phyloP scores from a whole-genome alignment of 768 basidiomycete genomes.

The Tephrocybe sp. region DNA sequence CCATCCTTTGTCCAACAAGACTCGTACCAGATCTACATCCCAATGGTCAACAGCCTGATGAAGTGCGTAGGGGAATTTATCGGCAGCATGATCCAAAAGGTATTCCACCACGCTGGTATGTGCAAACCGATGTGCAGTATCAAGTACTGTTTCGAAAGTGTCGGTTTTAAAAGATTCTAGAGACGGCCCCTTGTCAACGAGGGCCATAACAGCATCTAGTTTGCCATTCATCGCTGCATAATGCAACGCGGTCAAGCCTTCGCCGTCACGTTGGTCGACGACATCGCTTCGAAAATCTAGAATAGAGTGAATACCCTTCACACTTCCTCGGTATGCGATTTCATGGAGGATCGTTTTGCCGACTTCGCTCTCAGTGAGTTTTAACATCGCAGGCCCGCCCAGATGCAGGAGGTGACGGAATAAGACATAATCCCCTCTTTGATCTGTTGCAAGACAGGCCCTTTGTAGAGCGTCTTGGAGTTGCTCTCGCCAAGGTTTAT shows the following conservation, averaged over 20 bases:
- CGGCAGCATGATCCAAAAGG: background rate
- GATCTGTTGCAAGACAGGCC: background rate
- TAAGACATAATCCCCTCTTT: background rate
- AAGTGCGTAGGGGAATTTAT: background rate
- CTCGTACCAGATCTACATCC: background rate
- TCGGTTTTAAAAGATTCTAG: background rate
- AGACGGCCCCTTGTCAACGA: background rate
- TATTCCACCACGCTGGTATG: background rate
- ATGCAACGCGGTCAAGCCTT: background rate
- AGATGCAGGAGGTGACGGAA: background rate
- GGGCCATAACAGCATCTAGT: background rate
- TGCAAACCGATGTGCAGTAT: background rate
- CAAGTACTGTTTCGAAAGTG: background rate
- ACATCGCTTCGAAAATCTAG: background rate
- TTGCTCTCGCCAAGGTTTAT: background rate
- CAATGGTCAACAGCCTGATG: background rate
- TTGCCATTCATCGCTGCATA: background rate
- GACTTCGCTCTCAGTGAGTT: background rate
- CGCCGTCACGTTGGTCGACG: background rate
- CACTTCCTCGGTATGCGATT: background rate
- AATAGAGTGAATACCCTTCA: background rate
- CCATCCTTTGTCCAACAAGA: background rate
- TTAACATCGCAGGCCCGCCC: background rate
- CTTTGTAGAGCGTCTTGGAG: background rate
- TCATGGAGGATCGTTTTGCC: background rate